Evolutionary conservation across 179 eudicot genomes (phyloP).

Genomic region (Amaranthus tricolor): DNA sequence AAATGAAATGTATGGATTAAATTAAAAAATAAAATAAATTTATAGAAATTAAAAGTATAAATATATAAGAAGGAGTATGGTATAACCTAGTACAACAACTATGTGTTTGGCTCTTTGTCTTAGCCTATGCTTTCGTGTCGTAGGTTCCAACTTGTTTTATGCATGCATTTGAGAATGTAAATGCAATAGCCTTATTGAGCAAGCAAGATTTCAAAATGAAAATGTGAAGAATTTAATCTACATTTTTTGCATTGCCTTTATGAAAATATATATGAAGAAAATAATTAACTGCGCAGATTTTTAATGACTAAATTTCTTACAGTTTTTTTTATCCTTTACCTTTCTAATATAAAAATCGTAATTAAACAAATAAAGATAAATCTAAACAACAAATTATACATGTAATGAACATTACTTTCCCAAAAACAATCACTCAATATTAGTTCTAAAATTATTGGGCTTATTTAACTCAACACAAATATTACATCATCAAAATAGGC

Average conservation of each 20-base stretch:
- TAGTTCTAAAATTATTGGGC: too few species aligned
- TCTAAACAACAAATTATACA: background rate
- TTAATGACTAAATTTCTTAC: background rate
- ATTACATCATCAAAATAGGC: too few species aligned
- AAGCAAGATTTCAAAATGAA: constrained; percentile 9
- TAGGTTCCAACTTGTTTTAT: too few species aligned
- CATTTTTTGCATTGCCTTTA: background rate
- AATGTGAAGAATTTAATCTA: constrained; percentile 12
- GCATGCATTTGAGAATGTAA: too few species aligned
- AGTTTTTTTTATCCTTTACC: background rate
- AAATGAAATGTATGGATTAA: too few species aligned
- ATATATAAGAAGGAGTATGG: too few species aligned
- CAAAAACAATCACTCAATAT: background rate
- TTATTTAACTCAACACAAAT: too few species aligned
- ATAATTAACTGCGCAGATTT: constrained; percentile 2
- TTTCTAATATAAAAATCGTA: background rate
- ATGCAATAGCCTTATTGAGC: background rate
- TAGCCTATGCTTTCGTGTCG: too few species aligned
- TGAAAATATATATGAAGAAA: constrained; percentile 22
- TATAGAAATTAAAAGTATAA: too few species aligned
- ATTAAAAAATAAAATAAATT: too few species aligned
- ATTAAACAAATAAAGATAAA: background rate
- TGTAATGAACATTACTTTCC: background rate
- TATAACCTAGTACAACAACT: too few species aligned
- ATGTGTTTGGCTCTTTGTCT: too few species aligned